Base-by-base conservation (phyloP, 768 basidiomycete genomes). In the Lentinula raphanica region DNA sequence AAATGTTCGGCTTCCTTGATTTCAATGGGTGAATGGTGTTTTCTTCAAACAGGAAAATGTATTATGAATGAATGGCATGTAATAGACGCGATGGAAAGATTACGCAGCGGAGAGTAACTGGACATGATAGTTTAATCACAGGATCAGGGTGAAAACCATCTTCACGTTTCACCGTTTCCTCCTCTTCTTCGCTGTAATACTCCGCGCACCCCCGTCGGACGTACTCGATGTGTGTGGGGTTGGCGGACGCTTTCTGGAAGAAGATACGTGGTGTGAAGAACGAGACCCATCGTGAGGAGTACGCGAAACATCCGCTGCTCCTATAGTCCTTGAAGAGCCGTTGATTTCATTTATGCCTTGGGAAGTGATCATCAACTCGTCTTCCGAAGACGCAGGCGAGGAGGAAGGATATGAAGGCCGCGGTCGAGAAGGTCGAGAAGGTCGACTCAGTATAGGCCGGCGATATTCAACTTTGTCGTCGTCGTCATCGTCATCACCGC, bases 301-400 rank as follows among this genome's bases (percentile, higher is more conserved):
- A 40, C 39, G 39, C 39, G n/a, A 40, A 19, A 19, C 39, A 40
- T 19, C n/a, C n/a, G 39, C n/a, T 40, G 5, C n/a, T 40, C 15
- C 7, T 17, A 8, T 21, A n/a, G 39, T 40, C 39, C n/a, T 5
- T 19, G 39, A 21, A 21, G 42, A 21, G 5, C 23, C 49, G 9
- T 21, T 32, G n/a, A 32, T 50, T 8, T n/a, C 49, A 12, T 32
- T 21, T 7, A 35, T 15, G 4, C 49, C 49, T 19, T 35, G 13
- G 11, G 49, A 29, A 36, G 49, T 50, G 12, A 50, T 50, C 49
- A 50, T 50, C 23, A 50, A n/a, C n/a, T 50, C 49, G 32, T 50
- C 49, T 21, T 31, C 49, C 29, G 48, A 49, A 5, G 48, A 49
- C 48, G 25, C 48, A 9, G 19, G 29, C 13, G 49, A 50, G 19